Conservation (phyloP, 179 eudicot species). For the Amaranthus tricolor region DNA sequence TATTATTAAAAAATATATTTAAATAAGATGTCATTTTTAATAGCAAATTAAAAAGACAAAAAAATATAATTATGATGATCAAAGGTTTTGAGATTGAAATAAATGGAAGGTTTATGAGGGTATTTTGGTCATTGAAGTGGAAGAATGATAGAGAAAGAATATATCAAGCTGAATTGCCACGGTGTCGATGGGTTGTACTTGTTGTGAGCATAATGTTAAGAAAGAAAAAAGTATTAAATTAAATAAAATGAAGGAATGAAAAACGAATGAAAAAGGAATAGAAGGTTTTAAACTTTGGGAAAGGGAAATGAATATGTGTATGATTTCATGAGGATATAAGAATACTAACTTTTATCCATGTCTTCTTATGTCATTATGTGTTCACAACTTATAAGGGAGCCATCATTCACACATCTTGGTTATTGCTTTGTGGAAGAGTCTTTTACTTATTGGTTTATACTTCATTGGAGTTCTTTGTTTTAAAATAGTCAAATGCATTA, state of each 20-base stretch:
- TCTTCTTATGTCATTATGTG: too few species aligned
- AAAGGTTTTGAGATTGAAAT: background rate
- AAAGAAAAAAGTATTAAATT: background rate
- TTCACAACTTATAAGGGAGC: too few species aligned
- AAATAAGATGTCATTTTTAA: too few species aligned
- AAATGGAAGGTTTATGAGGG: conserved; percentile 19
- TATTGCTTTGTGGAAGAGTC: too few species aligned
- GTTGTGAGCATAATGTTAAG: conserved; percentile 4
- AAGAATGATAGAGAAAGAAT: conserved; percentile 27
- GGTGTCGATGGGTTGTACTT: conserved; percentile 35
- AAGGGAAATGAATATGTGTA: conserved; percentile 26
- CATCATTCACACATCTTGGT: too few species aligned
- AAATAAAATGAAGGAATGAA: too few species aligned
- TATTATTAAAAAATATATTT: too few species aligned
- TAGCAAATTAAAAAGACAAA: too few species aligned
- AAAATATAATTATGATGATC: too few species aligned
- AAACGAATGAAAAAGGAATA: background rate
- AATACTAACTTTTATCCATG: conserved; percentile 8
- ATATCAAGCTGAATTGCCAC: conserved; percentile 38
- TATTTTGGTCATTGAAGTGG: conserved; percentile 20
- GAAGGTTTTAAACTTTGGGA: conserved; percentile 13
- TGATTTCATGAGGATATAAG: conserved; percentile 20
- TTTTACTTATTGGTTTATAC: too few species aligned
- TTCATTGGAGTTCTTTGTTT: too few species aligned
- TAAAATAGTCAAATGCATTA: too few species aligned